phyloP scores from a whole-genome alignment of 495 filamentous ascomycete genomes.

The Aspergillus sclerotiicarbonarius region DNA sequence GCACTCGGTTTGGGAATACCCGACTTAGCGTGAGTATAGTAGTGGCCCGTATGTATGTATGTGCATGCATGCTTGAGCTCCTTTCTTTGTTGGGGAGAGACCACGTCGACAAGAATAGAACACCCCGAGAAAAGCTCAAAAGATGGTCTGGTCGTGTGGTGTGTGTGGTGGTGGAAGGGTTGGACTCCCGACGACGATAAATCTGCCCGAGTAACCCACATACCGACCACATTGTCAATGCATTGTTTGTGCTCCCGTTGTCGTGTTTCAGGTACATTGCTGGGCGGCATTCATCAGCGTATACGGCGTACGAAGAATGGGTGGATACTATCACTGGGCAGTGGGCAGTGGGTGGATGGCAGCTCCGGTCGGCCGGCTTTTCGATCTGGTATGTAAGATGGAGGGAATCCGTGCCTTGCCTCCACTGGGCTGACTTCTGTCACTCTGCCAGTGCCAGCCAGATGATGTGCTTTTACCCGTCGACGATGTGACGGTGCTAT shows the following conservation, averaged over 20 bases:
- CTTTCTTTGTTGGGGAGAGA: no score
- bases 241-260: constrained; percentile 4
- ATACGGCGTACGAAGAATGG: not conserved
- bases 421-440: not conserved
- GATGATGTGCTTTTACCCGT: no score
- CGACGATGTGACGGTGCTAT: no score
- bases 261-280: constrained; percentile 13
- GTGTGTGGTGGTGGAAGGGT: no score
- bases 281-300: constrained; percentile 3
- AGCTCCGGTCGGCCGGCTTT: not conserved
- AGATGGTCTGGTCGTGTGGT: no score
- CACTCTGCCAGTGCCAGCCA: no score
- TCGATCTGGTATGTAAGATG: not conserved
- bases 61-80: no score
- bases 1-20: not conserved
- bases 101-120: no score
- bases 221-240: constrained; percentile 6
- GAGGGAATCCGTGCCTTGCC: not conserved
- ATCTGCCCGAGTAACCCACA: not conserved
- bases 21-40: no score
- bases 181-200: not conserved
- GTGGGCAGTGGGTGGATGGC: no score
- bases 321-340: not conserved
- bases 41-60: no score
- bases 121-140: no score